phyloP scores from a whole-genome alignment of 306 rosid genomes.

The Betula pendula region DNA sequence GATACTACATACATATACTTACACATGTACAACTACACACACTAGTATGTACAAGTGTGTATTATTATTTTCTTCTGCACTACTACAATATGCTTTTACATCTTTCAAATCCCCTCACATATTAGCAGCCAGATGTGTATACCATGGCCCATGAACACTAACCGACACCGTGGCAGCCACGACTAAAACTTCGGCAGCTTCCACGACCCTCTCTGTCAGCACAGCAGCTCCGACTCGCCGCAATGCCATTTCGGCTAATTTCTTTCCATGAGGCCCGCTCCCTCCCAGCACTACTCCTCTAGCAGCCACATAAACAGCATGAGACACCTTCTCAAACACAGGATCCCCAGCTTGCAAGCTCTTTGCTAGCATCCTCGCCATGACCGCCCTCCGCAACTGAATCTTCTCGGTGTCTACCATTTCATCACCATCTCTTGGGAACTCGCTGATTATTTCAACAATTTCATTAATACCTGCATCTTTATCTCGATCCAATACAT shows the following conservation, averaged over 20 bases:
- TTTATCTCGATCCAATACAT: slow-evolving; percentile 51
- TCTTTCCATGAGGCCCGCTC: slow-evolving; percentile 59
- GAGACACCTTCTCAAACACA: slow-evolving; percentile 76
- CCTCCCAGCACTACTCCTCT: slow-evolving; percentile 84
- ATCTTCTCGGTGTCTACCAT: slow-evolving; percentile 36
- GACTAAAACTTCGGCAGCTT: slow-evolving; percentile 75
- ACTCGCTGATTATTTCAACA: slow-evolving; percentile 56
- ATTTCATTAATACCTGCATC: slow-evolving; percentile 70
- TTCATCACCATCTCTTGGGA: slow-evolving; percentile 36
- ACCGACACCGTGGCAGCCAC: slow-evolving; percentile 72
- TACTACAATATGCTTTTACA: neutral
- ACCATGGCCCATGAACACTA: slow-evolving; percentile 86
- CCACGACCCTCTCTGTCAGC: slow-evolving; percentile 56
- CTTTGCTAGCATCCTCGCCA: slow-evolving; percentile 68
- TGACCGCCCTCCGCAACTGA: slow-evolving; percentile 55
- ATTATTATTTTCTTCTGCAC: slow-evolving; percentile 18
- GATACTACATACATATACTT: slow-evolving; percentile 21
- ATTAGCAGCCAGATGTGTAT: slow-evolving; percentile 45
- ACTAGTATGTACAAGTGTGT: slow-evolving; percentile 39
- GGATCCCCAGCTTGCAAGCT: slow-evolving; percentile 88
- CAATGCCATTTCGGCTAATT: slow-evolving; percentile 67
- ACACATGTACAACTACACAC: slow-evolving; percentile 37
- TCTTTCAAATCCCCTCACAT: slow-evolving; percentile 27
- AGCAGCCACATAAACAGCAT: slow-evolving; percentile 58
- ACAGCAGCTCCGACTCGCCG: slow-evolving; percentile 69